Base-by-base conservation (phyloP, 2,329 filamentous ascomycete species). In the Apiospora kogelbergensis region DNA sequence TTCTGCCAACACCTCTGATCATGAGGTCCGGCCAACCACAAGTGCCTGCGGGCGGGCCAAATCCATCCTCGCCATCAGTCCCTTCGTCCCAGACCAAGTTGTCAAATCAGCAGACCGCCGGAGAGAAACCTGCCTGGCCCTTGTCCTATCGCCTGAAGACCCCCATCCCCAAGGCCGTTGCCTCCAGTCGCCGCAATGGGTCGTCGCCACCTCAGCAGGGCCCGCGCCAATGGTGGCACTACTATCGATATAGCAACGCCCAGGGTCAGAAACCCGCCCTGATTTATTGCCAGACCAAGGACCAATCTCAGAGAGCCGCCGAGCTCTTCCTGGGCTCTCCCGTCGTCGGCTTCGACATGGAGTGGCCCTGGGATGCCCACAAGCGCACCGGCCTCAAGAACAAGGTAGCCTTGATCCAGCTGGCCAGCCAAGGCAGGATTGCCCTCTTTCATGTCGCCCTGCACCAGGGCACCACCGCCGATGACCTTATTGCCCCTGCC, bases 311-410 rank as follows among this genome's bases (percentile, higher is more conserved):
- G 37, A 57, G 20, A 3, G 68, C 76, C n/a, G 76, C 75, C 1
- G 68, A 42, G 22, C 64, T 68, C 1, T 76, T 77, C n/a, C 64
- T 72, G 11, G 41, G 74, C n/a, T 72, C 74, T 37, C 68, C 72
- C 4, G 72, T 77, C 11, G 17, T 77, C 1, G 76, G 75, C 4
- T 77, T 77, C 40, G 74, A 77, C 41, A 76, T 76, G 74, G 74
- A 77, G 69, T 77, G 76, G 76, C 69, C 71, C 3, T 69, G 68
- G 68, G 67, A 72, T 7, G 44, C 68, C 0, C 24, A 73, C 7
- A 67, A 57, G 20, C 46, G 65, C 1, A 53, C 68, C 9, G 68
- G 42, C 6, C 53, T 75, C 22, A 70, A 72, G 33, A 72, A 74
- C 2, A 76, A 76, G 44, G 67, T 76, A 15, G 71, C 71, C 6